phyloP scores from a whole-genome alignment of 805 yeast species.

The Vanderwaltozyma tropicalis region DNA sequence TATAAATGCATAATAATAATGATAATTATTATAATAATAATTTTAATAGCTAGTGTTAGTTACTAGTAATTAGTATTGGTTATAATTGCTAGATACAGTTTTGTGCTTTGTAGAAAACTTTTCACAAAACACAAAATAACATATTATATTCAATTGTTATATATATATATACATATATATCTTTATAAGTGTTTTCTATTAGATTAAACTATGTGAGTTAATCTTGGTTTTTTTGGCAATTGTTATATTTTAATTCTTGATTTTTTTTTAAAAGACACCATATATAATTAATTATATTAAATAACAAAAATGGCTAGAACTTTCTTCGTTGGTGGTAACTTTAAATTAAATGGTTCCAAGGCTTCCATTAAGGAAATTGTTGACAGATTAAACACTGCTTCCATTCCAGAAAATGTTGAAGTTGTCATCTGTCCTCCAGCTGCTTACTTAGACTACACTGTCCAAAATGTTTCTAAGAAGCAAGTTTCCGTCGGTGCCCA shows the following conservation, averaged over 20 bases:
- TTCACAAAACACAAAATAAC: too few relatives aligned
- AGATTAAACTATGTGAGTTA: not conserved
- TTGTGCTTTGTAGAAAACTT: too few relatives aligned
- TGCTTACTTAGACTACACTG: constrained; percentile 76
- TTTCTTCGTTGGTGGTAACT: constrained; percentile 98
- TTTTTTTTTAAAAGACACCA: constrained; percentile 1
- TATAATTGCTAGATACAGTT: too few relatives aligned
- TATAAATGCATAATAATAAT: too few relatives aligned
- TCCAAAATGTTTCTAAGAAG: constrained; percentile 52
- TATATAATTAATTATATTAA: not conserved
- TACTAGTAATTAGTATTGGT: too few relatives aligned
- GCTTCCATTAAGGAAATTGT: constrained; percentile 75
- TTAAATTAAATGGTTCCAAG: constrained; percentile 95
- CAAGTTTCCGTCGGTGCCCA: constrained; percentile 83
- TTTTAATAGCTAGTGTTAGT: too few relatives aligned
- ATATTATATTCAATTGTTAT: too few relatives aligned
- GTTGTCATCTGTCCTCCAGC: constrained; percentile 97
- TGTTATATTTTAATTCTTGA: not conserved
- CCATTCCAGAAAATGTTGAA: constrained; percentile 68
- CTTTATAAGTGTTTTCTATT: not conserved
- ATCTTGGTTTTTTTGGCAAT: not conserved
- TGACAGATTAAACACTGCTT: constrained; percentile 69
- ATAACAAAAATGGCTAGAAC: constrained; percentile 52
- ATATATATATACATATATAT: not conserved
- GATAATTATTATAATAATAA: too few relatives aligned